Base-by-base conservation (phyloP, 306 rosid genomes). In the Ceratonia siliqua region DNA sequence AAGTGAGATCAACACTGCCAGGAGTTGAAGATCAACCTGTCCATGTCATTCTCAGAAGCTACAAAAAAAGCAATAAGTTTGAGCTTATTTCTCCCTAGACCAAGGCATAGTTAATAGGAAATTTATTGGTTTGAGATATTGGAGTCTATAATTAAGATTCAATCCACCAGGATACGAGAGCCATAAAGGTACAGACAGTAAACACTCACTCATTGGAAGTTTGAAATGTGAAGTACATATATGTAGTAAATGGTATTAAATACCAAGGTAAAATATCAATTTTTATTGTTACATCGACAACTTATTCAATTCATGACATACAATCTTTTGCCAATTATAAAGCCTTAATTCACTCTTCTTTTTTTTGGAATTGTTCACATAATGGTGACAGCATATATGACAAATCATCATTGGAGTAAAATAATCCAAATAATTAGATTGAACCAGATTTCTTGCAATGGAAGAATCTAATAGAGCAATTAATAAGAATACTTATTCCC, bases 41-140 rank as follows among this genome's bases (percentile, higher is more conserved):
- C 50, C 68, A 62, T 62, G 50, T 11, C 68, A 36, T 62, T 38
- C 68, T n/a, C n/a, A n/a, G 38, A 76, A 72, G 61, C 62, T 58
- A 53, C 52, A 65, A 49, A 39, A 57, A 22, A 53, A 18, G 27
- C n/a, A 63, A 45, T 54, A 3, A 42, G 54, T 25, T 3, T 12
- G 36, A 55, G 36, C 55, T 76, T 41, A 55, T 46, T 25, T 53
- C 69, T 70, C 62, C 69, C 63, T 17, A 41, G 63, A 54, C 69
- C 45, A 35, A 53, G 63, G 48, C 43, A 36, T 32, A 20, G 20
- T 12, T 21, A 58, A 59, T n/a, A 62, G 55, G 46, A 73, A 70
- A 15, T 35, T 52, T 32, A 28, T 21, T 14, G 55, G 9, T 21
- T 59, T 46, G 25, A 27, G 10, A 72, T 18, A 49, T 41, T 50